Percentiles rank a stretch among this genome's conserved stretches.
These are phyloP conservation scores for Trichoderma simmonsii DNA, from an alignment of 2,329 filamentous ascomycete species.

Conservation along the genomic window DNA sequence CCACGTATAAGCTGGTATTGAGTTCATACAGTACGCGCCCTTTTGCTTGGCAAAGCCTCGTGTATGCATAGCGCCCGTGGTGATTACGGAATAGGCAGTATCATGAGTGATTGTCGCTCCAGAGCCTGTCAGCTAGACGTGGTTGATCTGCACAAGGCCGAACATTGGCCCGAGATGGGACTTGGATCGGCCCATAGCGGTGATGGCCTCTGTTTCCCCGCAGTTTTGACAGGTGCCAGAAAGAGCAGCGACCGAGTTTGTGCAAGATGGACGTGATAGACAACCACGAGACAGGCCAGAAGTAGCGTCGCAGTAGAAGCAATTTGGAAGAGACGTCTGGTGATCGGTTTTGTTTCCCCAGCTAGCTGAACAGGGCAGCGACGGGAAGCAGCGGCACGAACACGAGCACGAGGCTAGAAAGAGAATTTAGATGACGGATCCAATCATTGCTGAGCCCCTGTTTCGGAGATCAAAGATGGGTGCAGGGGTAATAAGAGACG, in stretches of 20 bases:
- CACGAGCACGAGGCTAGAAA: constrained; percentile 12
- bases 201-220: background rate
- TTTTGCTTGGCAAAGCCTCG: background rate
- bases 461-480: constrained; percentile 15
- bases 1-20: background rate
- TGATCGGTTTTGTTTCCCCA: background rate
- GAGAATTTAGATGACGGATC: background rate
- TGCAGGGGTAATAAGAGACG: background rate
- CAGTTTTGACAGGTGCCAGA: background rate
- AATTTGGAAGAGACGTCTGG: background rate
- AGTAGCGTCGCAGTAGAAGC: background rate
- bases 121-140: background rate
- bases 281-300: background rate
- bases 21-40: background rate
- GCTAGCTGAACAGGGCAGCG: background rate
- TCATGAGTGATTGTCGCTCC: background rate
- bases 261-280: background rate
- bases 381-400: background rate
- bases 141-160: background rate
- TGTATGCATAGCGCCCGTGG: background rate
- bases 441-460: constrained; percentile 5
- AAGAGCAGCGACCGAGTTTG: background rate
- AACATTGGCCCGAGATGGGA: constrained; percentile 3
- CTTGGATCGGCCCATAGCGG: background rate
- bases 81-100: background rate